A percentile compares a stretch with the other conserved stretches of the same genome.
These are phyloP conservation scores for Trichophyton equinum DNA, from an alignment of 2,329 filamentous ascomycete genomes.

Conservation along the genomic window DNA sequence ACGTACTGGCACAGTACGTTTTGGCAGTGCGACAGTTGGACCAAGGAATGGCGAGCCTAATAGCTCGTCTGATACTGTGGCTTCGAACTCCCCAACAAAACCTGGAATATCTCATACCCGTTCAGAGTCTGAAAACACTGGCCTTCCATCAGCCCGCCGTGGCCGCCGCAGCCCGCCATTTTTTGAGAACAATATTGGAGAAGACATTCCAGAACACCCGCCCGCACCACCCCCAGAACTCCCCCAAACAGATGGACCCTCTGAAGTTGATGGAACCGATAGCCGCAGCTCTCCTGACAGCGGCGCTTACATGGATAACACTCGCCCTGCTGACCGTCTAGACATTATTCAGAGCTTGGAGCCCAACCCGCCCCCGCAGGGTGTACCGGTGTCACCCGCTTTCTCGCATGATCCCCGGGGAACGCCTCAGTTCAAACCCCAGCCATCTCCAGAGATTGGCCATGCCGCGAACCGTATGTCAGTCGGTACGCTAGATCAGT, in stretches of 20 bases:
- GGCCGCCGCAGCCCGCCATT: neutral
- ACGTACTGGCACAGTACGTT: constrained; percentile 25
- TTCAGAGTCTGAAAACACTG: constrained; percentile 23
- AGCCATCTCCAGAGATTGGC: constrained; percentile 64
- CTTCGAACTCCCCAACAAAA: neutral
- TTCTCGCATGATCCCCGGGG: constrained; percentile 65
- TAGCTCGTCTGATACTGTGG: constrained; percentile 20
- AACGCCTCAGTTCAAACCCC: constrained; percentile 55
- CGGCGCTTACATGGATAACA: constrained; percentile 19
- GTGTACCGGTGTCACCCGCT: constrained; percentile 63
- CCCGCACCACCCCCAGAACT: constrained; percentile 31
- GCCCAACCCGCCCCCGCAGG: constrained; percentile 54
- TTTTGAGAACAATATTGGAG: constrained; percentile 11
- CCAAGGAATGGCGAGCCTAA: constrained; percentile 6
- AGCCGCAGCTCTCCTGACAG: constrained; percentile 32
- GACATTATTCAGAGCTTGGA: constrained; percentile 25
- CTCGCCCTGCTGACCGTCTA: constrained; percentile 17
- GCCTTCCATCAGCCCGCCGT: neutral
- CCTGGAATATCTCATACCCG: constrained; percentile 19
- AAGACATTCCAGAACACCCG: constrained; percentile 20
- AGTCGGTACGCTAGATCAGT: constrained; percentile 63
- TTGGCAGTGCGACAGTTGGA: constrained; percentile 17
- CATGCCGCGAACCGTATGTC: constrained; percentile 77
- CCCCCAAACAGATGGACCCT: constrained; percentile 16
- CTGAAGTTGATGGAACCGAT: constrained; percentile 19